phyloP scores from a whole-genome alignment of 2,329 filamentous ascomycete species.

The Westerdykella sp. region DNA sequence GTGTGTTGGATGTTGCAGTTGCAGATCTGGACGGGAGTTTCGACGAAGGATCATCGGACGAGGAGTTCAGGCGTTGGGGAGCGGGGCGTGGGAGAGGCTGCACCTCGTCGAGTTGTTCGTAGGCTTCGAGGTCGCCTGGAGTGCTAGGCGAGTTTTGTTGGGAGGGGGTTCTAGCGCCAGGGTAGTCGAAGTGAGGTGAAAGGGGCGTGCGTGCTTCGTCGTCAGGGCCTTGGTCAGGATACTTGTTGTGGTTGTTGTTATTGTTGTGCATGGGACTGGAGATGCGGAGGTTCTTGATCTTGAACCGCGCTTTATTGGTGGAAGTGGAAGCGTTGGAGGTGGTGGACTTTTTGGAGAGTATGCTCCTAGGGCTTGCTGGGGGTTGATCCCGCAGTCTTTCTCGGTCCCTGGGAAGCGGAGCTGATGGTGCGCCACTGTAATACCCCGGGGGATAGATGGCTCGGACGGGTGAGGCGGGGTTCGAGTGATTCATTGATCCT shows the following conservation, averaged over 20 bases:
- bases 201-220: constrained; percentile 49
- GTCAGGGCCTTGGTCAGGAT: constrained; percentile 36
- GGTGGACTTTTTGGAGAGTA: constrained; percentile 32
- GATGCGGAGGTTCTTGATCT: constrained; percentile 53
- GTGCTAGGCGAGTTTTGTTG: constrained; percentile 31
- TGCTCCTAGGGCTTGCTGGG: constrained; percentile 29
- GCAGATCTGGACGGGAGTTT: constrained; percentile 9
- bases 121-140: constrained; percentile 20
- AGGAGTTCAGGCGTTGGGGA: constrained; percentile 23
- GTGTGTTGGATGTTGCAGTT: constrained; percentile 12
- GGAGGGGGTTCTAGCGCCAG: constrained; percentile 47
- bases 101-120: constrained; percentile 31
- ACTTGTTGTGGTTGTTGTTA: constrained; percentile 14
- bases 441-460: constrained; percentile 45
- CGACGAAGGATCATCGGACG: constrained; percentile 6
- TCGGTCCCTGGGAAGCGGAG: constrained; percentile 18
- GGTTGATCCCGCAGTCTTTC: constrained; percentile 13
- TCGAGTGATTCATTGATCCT: constrained; percentile 19
- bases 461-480: constrained; percentile 38
- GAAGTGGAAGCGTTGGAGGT: constrained; percentile 35
- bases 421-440: constrained; percentile 18
- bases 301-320: constrained; percentile 38
- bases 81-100: constrained; percentile 34
- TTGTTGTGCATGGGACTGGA: constrained; percentile 46
- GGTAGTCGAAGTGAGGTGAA: constrained; percentile 52